phyloP scores from a whole-genome alignment of 2,329 filamentous ascomycete genomes.

The Xylariaceae sp. region DNA sequence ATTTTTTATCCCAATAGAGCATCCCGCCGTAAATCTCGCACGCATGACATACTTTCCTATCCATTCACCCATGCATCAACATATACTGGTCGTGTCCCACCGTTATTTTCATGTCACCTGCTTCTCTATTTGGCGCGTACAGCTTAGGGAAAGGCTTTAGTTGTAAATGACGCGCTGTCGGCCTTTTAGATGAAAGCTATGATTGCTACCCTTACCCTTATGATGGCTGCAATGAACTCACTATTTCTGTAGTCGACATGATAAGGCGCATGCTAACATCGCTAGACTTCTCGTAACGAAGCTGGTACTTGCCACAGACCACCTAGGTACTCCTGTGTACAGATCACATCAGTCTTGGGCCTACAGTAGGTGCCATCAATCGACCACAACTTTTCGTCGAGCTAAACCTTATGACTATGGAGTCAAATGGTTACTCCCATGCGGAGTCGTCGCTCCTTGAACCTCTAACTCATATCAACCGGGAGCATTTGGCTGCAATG shows the following conservation, averaged over 20 bases:
- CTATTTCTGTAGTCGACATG: conserved; percentile 2
- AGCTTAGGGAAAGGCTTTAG: background rate
- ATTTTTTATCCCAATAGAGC: background rate
- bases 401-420: conserved; percentile 33
- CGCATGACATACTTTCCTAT: background rate
- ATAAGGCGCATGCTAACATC: conserved; percentile 19
- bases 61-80: background rate
- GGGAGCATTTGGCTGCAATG: conserved; percentile 46
- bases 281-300: conserved; percentile 17
- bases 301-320: conserved; percentile 11
- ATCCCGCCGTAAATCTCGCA: background rate
- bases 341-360: conserved; percentile 18
- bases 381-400: conserved; percentile 16
- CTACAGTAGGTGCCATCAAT: conserved; percentile 26
- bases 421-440: conserved; percentile 38
- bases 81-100: background rate
- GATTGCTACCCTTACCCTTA: background rate
- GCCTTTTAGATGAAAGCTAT: background rate
- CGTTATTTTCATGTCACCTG: background rate
- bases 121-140: background rate
- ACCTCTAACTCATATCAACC: conserved; percentile 36
- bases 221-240: conserved; percentile 13
- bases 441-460: conserved; percentile 38
- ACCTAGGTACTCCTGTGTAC: conserved; percentile 14
- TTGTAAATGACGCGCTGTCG: background rate